These are phyloP conservation scores for Eucalyptus sp. DNA, from an alignment of 345 rosid species.

Conservation along the genomic window DNA sequence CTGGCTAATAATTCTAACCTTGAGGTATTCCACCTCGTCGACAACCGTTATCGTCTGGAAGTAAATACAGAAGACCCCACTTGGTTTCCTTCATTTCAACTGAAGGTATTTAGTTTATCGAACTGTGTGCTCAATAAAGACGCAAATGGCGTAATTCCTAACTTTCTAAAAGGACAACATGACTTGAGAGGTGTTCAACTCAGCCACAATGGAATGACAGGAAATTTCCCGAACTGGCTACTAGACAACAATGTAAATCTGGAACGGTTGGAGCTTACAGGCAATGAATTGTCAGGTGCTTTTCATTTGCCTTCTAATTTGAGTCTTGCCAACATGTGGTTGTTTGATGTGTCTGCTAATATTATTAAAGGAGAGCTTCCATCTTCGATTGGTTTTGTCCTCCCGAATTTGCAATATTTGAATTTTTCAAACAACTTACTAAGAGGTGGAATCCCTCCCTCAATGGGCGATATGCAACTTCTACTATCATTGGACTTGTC, in stretches of 20 bases:
- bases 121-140: not conserved
- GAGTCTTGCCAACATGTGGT: not conserved
- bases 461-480: not conserved
- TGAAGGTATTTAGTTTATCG: too few species aligned
- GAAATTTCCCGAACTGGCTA: not conserved
- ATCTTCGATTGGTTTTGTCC: not conserved
- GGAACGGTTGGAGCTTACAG: fast-evolving
- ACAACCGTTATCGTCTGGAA: not conserved
- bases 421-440: not conserved
- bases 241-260: not conserved
- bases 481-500: fast-evolving
- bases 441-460: not conserved
- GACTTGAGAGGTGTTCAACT: not conserved
- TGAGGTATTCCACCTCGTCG: not conserved
- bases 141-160: not conserved
- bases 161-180: fast-evolving
- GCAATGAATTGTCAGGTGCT: not conserved
- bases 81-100: not conserved
- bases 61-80: not conserved
- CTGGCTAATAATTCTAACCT: not conserved
- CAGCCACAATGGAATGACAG: not conserved
- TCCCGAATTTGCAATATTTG: not conserved
- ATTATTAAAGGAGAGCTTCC: not conserved
- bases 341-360: not conserved
- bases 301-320: not conserved